Percentiles rank a stretch among this genome's conserved stretches.
phyloP scores from a whole-genome alignment of 495 filamentous ascomycete genomes.

The Recurvomyces mirabilis region DNA sequence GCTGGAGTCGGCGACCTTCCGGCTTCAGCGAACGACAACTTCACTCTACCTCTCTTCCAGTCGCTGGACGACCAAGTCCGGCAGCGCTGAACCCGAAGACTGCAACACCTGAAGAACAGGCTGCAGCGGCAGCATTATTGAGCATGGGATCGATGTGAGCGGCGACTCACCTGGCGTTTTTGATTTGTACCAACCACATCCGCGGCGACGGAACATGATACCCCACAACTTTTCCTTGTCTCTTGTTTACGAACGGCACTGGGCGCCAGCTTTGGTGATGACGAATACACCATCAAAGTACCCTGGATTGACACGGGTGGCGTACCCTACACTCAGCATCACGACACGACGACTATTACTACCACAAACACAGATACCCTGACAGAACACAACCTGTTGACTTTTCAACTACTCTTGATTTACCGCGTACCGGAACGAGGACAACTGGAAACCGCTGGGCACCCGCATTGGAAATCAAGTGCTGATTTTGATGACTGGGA shows the following conservation, averaged over 20 bases:
- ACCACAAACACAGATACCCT: too few species aligned
- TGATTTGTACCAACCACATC: not conserved
- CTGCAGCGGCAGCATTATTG: conserved; percentile 73
- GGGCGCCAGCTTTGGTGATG: conserved; percentile 17
- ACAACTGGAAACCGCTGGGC: conserved; percentile 6
- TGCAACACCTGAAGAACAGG: conserved; percentile 54
- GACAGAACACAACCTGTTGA: too few species aligned
- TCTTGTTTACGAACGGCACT: conserved; percentile 16
- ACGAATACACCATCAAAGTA: not conserved
- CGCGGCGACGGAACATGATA: not conserved
- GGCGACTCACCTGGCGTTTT: conserved; percentile 10
- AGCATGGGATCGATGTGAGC: conserved; percentile 76
- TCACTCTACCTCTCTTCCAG: conserved; percentile 13
- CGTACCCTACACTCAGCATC: not conserved
- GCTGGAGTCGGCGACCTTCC: conserved; percentile 9
- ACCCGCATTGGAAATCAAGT: conserved; percentile 5
- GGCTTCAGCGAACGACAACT: conserved; percentile 1
- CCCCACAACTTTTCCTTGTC: not conserved
- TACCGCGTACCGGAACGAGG: not conserved
- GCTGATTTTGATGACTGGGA: conserved; percentile 4
- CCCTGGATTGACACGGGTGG: conserved; percentile 20
- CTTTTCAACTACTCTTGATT: not conserved
- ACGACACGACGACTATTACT: too few species aligned
- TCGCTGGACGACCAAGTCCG: too few species aligned
- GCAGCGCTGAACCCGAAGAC: not conserved